Conservation (phyloP, 495 filamentous ascomycete genomes). For the Tuber calosporum region DNA sequence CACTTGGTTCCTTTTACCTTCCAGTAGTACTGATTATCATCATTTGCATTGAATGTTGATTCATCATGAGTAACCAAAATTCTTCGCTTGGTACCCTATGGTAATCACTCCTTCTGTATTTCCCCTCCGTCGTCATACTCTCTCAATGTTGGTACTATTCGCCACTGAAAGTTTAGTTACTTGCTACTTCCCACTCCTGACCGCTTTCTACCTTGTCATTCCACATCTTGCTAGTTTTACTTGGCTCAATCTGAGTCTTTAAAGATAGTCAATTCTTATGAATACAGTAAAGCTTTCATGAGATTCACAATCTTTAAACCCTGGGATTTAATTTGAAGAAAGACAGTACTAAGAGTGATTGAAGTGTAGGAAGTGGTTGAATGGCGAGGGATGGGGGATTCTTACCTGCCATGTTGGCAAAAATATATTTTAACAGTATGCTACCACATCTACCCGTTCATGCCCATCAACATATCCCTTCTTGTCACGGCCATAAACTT, state of each 20-base stretch:
- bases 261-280: background rate
- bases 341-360: too few relatives aligned
- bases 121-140: background rate
- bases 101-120: background rate
- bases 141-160: background rate
- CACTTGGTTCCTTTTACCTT: background rate
- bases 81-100: background rate
- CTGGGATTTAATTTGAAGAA: background rate
- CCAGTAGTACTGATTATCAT: background rate
- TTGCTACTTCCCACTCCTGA: background rate
- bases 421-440: background rate
- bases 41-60: background rate
- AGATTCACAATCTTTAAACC: background rate
- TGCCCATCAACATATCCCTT: background rate
- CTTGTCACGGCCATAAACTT: background rate
- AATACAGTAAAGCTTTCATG: background rate
- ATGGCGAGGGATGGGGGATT: too few relatives aligned
- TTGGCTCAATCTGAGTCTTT: background rate
- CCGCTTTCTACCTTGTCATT: too few relatives aligned
- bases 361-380: too few relatives aligned
- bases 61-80: background rate
- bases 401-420: background rate
- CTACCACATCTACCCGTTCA: background rate
- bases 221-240: too few relatives aligned
- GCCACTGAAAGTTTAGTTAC: background rate